phyloP scores from a whole-genome alignment of 208 protist species.

The Acanthamoeba divionensis region DNA sequence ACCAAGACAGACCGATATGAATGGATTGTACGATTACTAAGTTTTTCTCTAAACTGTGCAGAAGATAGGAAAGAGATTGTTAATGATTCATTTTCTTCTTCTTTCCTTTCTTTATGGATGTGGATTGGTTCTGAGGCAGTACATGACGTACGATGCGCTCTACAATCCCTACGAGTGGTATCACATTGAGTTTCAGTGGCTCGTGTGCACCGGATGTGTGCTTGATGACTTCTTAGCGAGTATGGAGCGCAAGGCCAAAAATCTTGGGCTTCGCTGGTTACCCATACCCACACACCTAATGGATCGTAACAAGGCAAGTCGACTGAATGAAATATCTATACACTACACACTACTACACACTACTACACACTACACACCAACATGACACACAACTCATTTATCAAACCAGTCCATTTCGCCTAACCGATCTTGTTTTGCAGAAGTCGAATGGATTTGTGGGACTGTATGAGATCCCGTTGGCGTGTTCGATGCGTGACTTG shows the following conservation, averaged over 20 bases:
- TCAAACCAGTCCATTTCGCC: neutral
- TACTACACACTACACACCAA: neutral
- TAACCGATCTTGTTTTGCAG: neutral
- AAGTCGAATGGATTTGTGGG: conserved; percentile 33
- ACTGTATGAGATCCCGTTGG: neutral
- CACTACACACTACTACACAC: neutral
- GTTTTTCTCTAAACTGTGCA: neutral
- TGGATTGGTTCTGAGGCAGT: neutral
- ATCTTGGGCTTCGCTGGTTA: conserved; percentile 54
- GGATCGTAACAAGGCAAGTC: conserved; percentile 39
- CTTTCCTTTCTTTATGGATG: neutral
- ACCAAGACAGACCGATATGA: conserved; percentile 68
- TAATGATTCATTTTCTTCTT: too few relatives aligned
- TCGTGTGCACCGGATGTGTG: conserved; percentile 69
- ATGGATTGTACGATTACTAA: conserved; percentile 46
- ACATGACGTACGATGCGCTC: conserved; percentile 23
- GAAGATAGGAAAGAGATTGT: neutral
- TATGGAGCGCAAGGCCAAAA: conserved; percentile 59
- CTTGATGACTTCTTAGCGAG: conserved; percentile 66
- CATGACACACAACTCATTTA: neutral
- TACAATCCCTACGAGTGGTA: conserved; percentile 54
- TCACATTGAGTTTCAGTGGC: conserved; percentile 66
- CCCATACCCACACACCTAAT: conserved; percentile 39
- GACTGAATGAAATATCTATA: neutral
- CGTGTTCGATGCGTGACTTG: neutral